Conservation (phyloP, 1,284 basidiomycete species). For the Malassezia sympodialis region DNA sequence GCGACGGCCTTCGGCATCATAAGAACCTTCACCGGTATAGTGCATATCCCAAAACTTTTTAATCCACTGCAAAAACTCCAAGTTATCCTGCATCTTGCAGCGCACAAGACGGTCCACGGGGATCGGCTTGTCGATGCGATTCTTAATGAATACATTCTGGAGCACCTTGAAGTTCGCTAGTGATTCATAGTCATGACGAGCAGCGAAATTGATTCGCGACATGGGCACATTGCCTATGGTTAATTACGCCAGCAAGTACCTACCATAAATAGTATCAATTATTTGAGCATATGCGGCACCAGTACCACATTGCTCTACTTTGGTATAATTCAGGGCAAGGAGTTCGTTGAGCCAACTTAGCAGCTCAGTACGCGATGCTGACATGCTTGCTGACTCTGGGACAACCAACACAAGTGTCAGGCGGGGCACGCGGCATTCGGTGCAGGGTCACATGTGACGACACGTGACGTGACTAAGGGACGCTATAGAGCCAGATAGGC, state of each 20-base stretch:
- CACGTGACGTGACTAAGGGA: conserved; percentile 4
- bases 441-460: conserved; percentile 3
- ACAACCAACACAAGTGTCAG: conserved; percentile 6
- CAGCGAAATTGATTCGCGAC: conserved; percentile 37
- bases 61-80: conserved; percentile 96
- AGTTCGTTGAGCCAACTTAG: conserved; percentile 89
- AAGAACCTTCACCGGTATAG: conserved; percentile 67
- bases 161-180: conserved; percentile 89
- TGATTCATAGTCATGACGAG: conserved; percentile 81
- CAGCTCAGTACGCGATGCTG: conserved; percentile 63
- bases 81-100: conserved; percentile 99
- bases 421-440: neutral
- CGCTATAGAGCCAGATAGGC: conserved; percentile 17
- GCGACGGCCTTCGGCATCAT: conserved; percentile 74
- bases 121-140: conserved; percentile 90
- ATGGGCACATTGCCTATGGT: conserved; percentile 39
- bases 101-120: conserved; percentile 83
- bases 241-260: conserved; percentile 3
- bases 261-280: conserved; percentile 83
- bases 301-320: conserved; percentile 67
- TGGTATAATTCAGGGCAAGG: conserved; percentile 78
- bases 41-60: conserved; percentile 92
- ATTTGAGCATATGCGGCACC: conserved; percentile 52
- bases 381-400: conserved; percentile 19
- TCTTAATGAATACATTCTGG: conserved; percentile 56